A percentile compares a stretch with the other conserved stretches of the same genome.
phyloP scores from a whole-genome alignment of 2,329 filamentous ascomycete genomes.

The Penicillium sp. region DNA sequence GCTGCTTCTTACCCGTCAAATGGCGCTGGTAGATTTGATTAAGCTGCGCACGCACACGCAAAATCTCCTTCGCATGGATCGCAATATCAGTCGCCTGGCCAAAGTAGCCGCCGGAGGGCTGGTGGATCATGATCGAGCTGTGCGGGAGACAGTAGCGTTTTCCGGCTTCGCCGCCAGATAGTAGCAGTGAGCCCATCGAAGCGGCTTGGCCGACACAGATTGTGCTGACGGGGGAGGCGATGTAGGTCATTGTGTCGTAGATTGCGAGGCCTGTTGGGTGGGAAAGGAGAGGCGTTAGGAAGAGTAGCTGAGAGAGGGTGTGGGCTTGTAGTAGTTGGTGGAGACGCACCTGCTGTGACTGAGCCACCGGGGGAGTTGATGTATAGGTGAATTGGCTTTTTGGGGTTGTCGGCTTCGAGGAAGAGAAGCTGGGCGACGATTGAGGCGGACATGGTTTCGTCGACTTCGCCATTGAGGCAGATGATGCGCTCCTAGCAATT shows the following conservation, averaged over 20 bases:
- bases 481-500: constrained; percentile 79
- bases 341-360: constrained; percentile 69
- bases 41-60: constrained; percentile 78
- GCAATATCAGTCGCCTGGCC: constrained; percentile 79
- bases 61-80: constrained; percentile 96
- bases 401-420: constrained; percentile 93
- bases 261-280: constrained; percentile 64
- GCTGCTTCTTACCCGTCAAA: constrained; percentile 68
- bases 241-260: constrained; percentile 99
- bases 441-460: constrained; percentile 87
- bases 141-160: constrained; percentile 91
- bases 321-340: background rate
- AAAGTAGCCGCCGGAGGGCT: constrained; percentile 76
- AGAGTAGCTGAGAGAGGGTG: background rate
- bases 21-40: constrained; percentile 90
- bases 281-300: background rate
- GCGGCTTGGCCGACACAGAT: constrained; percentile 95
- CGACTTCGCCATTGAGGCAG: constrained; percentile 87
- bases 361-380: constrained; percentile 96
- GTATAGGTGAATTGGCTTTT: constrained; percentile 95
- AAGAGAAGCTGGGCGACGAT: constrained; percentile 96
- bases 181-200: constrained; percentile 87
- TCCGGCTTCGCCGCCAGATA: constrained; percentile 81
- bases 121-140: constrained; percentile 94
- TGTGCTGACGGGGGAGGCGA: constrained; percentile 86